phyloP scores from a whole-genome alignment of 2,329 filamentous ascomycete genomes.

The Hymenoscyphus fructigenus region DNA sequence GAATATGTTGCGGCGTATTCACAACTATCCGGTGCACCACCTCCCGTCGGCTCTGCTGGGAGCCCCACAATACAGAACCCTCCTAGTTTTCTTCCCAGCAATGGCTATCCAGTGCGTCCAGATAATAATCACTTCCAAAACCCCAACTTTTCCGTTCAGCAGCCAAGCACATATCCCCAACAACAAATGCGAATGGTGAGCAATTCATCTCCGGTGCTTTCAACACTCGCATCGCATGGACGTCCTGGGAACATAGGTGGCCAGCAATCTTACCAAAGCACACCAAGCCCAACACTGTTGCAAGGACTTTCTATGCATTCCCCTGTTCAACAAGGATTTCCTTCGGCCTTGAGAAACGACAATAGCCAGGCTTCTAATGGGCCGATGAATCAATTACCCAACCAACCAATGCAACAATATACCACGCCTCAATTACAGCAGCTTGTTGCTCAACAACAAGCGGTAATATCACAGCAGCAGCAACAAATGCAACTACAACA shows the following conservation, averaged over 20 bases:
- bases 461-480: conserved; percentile 13
- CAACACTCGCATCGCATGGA: conserved; percentile 10
- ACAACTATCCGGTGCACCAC: neutral
- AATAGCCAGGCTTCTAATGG: neutral
- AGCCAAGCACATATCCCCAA: neutral
- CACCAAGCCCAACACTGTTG: conserved; percentile 25
- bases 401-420: neutral
- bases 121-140: conserved; percentile 3
- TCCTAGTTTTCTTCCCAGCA: conserved; percentile 12
- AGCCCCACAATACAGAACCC: neutral
- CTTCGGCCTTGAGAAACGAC: neutral
- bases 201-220: conserved; percentile 17
- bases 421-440: neutral
- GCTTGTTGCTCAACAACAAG: neutral
- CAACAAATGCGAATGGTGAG: conserved; percentile 7
- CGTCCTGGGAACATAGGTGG: conserved; percentile 14
- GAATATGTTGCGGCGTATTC: conserved; percentile 20
- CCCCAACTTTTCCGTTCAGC: neutral
- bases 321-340: conserved; percentile 22
- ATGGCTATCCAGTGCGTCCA: neutral
- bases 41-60: neutral
- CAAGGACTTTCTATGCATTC: conserved; percentile 31
- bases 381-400: neutral
- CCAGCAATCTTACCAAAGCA: conserved; percentile 15
- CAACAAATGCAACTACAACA: conserved; percentile 14